phyloP scores from a whole-genome alignment of 495 filamentous ascomycete genomes.

The Arthonia radiata region DNA sequence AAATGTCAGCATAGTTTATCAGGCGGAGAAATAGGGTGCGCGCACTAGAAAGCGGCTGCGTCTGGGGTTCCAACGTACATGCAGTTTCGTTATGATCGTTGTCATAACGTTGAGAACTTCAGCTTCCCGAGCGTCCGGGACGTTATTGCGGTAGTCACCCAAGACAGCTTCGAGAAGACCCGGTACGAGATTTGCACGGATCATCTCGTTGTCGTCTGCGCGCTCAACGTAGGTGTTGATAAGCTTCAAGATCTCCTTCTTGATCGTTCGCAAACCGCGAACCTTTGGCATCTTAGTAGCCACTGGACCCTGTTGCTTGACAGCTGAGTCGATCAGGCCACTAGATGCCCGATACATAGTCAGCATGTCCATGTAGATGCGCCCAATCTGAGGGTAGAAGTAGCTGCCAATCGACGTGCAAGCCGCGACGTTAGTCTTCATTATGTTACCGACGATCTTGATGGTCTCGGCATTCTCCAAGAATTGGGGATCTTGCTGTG shows the following conservation, averaged over 20 bases:
- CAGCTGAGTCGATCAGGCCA: slow-evolving; percentile 75
- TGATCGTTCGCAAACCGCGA: slow-evolving; percentile 84
- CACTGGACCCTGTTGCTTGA: slow-evolving; percentile 63
- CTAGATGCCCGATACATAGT: slow-evolving; percentile 97
- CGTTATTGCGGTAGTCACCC: slow-evolving; percentile 89
- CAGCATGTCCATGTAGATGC: slow-evolving; percentile 95
- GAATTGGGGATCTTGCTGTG: slow-evolving; percentile 54
- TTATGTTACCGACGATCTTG: slow-evolving; percentile 95
- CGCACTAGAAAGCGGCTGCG: slow-evolving; percentile 19
- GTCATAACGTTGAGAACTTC: slow-evolving; percentile 97
- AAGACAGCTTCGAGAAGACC: slow-evolving; percentile 86
- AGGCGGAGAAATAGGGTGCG: not conserved
- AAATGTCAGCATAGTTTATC: slow-evolving; percentile 13
- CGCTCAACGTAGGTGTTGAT: slow-evolving; percentile 96
- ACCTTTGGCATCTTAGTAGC: slow-evolving; percentile 97
- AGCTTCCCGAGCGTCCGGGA: slow-evolving; percentile 84
- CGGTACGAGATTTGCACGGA: slow-evolving; percentile 83
- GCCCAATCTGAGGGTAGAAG: slow-evolving; percentile 96
- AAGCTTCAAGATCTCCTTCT: slow-evolving; percentile 96
- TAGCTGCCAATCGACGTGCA: slow-evolving; percentile 89
- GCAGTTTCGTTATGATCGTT: slow-evolving; percentile 82
- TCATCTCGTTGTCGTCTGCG: slow-evolving; percentile 82
- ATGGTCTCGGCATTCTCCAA: slow-evolving; percentile 84
- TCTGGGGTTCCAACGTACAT: slow-evolving; percentile 40
- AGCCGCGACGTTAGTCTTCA: slow-evolving; percentile 98